Base-by-base conservation (phyloP, 169 alveolate genomes). In the Plasmodium malariae region DNA sequence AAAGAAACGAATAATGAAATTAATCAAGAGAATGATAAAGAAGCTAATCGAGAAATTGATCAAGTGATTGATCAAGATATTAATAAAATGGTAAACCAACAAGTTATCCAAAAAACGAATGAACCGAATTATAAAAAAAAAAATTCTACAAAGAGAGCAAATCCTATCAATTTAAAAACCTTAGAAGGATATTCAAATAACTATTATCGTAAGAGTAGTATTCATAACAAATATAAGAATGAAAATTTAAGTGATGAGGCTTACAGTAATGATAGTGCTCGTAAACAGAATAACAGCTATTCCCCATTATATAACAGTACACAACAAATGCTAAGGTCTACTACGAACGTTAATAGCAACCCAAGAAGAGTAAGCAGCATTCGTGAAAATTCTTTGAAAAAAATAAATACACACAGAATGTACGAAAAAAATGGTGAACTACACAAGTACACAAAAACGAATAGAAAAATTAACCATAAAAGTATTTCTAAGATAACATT, bases 71-170 rank as follows among this genome's bases (percentile, higher is more conserved):
- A n/a, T n/a, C n/a, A n/a, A n/a, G n/a, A n/a, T n/a, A n/a, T n/a
- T n/a, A n/a, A n/a, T n/a, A n/a, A n/a, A n/a, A n/a, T n/a, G n/a
- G n/a, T n/a, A n/a, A n/a, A n/a, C n/a, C n/a, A n/a, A n/a, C n/a
- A n/a, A n/a, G n/a, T n/a, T n/a, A n/a, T n/a, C n/a, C n/a, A n/a
- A n/a, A n/a, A n/a, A n/a, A n/a, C n/a, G n/a, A n/a, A n/a, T n/a
- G n/a, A n/a, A n/a, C n/a, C n/a, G 34, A 71, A 19, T 70, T 70
- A 70, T 49, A 71, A 17, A 49, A 71, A 71, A 49, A 71, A 28
- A 45, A 32, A 51, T 55, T 59, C 28, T 26, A 9, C 26, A 45
- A 73, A 73, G 14, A 73, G 57, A 30, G 0, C 26, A 59, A 73
- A 73, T 19, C 21, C 30, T 32, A 73, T 4, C 62, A 73, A 45